Evolutionary conservation across 331 rosid species (phyloP), one percentile per base, ranked within the genome.

Genomic region (Stylosanthes scabra): DNA sequence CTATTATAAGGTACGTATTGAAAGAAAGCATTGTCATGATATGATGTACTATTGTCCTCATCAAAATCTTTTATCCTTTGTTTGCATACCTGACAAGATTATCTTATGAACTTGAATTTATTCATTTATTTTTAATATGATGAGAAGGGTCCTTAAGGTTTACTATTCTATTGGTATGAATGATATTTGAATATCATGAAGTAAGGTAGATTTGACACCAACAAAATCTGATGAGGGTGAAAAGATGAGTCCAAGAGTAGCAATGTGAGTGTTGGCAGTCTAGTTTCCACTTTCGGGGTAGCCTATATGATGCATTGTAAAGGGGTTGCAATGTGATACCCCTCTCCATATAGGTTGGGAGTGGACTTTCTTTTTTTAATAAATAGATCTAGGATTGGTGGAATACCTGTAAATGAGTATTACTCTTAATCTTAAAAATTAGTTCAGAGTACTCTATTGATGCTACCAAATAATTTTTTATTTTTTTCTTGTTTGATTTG

Each of bases 1-100:
- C 88, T 90, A 94, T 91, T 94, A 94, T 61, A 91, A 94, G 97
- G 99, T 94, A 74, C 63, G 72, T 62, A 55, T 73, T 50, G 69
- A 68, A 7, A 49, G 34, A 10, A 59, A 42, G 14, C 13, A 31
- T 16, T 57, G 42, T 13, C 76, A 54, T 61, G 52, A 27, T 34
- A 9, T 56, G 73, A 56, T 59, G 8, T 58, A 34, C 49, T 46
- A 25, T 78, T 63, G 70, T 45, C 56, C 77, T 15, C n/a, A n/a
- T n/a, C 13, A 2, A 13, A 29, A 59, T 8, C 5, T 6, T 31
- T 25, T 39, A 25, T 8, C 46, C 11, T 39, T 15, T 11, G 20
- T 31, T 8, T 11, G 59, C 59, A 59, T 71, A 64, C 50, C 54
- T 71, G 10, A 51, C 10, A 41, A 39, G 27, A 65, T 66, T 28